Conservation (phyloP, 139 green algal species). For the Coelastrella sp. region DNA sequence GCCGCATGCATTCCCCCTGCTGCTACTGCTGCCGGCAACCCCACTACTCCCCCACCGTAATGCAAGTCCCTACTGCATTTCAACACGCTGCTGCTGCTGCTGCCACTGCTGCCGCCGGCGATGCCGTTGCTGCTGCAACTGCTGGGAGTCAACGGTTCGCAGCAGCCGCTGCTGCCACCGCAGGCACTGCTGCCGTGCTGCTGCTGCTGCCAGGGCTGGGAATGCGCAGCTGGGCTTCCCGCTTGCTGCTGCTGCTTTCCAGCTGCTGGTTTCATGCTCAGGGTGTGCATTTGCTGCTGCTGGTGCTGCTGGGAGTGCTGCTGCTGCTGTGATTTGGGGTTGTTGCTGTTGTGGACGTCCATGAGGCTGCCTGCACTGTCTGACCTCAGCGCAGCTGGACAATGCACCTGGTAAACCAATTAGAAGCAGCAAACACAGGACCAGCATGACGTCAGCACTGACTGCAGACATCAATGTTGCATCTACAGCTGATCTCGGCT, state of each 20-base stretch:
- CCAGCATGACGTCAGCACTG: neutral
- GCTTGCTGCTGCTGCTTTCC: neutral
- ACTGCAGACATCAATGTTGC: neutral
- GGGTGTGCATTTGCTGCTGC: neutral
- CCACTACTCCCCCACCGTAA: neutral
- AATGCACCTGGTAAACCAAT: conserved; percentile 10
- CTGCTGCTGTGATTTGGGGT: too few relatives aligned
- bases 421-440: neutral
- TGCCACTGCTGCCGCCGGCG: conserved; percentile 5
- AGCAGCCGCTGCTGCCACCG: neutral
- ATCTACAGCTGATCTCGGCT: too few relatives aligned
- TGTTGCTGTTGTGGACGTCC: neutral
- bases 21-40: neutral
- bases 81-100: conserved; percentile 15
- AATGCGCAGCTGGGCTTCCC: too few relatives aligned
- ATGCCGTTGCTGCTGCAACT: neutral
- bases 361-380: conserved; percentile 27
- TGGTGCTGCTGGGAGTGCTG: neutral
- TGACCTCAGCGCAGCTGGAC: neutral
- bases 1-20: neutral
- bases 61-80: neutral
- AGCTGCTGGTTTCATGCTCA: conserved; percentile 7
- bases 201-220: conserved; percentile 2
- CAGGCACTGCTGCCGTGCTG: neutral
- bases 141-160: neutral